Evolutionary conservation across 164 flowering plant species (phyloP).

Genomic region (Macadamia integrifolia): DNA sequence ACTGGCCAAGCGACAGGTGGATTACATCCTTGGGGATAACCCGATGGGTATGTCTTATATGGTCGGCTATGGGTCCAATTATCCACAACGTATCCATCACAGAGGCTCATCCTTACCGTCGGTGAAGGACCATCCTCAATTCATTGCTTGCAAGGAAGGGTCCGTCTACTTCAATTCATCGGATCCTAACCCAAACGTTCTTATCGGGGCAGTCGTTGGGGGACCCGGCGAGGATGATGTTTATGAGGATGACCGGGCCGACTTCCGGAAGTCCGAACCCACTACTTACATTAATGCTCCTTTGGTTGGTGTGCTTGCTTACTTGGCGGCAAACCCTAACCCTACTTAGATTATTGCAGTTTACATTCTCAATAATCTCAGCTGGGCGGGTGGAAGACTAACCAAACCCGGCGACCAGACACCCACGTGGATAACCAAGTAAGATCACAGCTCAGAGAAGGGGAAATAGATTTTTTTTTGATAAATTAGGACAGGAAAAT

Average conservation of each 20-base stretch:
- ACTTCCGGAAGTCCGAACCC: constrained; percentile 80
- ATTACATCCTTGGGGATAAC: constrained; percentile 83
- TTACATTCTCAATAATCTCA: too few relatives aligned
- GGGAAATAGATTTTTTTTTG: too few relatives aligned
- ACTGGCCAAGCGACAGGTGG: constrained; percentile 55
- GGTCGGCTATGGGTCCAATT: constrained; percentile 73
- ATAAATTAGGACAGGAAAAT: too few relatives aligned
- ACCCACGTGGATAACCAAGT: too few relatives aligned
- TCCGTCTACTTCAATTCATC: constrained; percentile 64
- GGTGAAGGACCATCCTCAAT: constrained; percentile 55
- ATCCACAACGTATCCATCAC: constrained; percentile 80
- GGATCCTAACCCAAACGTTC: constrained; percentile 61
- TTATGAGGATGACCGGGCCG: constrained; percentile 68
- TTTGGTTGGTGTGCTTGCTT: constrained; percentile 79
- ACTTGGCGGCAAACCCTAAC: constrained; percentile 67
- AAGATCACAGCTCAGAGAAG: too few relatives aligned
- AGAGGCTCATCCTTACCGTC: constrained; percentile 91
- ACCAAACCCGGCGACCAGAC: too few relatives aligned
- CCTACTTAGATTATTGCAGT: constrained; percentile 4
- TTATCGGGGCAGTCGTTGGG: constrained; percentile 78
- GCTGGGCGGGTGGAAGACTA: too few relatives aligned
- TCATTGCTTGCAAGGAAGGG: constrained; percentile 76
- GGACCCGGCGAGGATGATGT: constrained; percentile 81
- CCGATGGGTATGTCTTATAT: constrained; percentile 81
- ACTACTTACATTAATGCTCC: constrained; percentile 97